Evolutionary conservation across 2,329 filamentous ascomycete species (phyloP), one percentile per base, ranked within the genome.

Genomic region (Colletotrichum australisinense): DNA sequence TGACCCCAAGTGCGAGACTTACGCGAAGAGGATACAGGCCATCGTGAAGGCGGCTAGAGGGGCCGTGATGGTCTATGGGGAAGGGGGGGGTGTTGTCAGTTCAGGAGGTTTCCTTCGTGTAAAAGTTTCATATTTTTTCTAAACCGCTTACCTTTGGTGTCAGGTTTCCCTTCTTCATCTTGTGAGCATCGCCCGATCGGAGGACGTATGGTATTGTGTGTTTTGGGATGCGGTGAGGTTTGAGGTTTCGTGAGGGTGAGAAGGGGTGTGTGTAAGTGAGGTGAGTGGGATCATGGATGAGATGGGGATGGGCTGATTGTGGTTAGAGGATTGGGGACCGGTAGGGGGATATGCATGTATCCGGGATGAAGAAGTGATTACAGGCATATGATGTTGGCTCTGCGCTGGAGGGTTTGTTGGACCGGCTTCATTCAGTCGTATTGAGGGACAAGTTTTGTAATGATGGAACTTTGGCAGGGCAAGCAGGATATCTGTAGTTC

Each of bases 21-120:
- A 86, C 81, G 85, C 85, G 70, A 89, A 86, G 26, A 89, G 80
- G 14, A 89, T 78, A 59, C 83, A 81, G 4, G 88, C 88, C 88
- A 89, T 89, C 22, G 86, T 86, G 73, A 88, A 88, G 52, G 88
- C 88, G 22, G 88, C 88, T 26, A 86, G 78, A 9, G 88, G 88
- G 66, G 86, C 86, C 72, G 86, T 85, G 69, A 89, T 80, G 49
- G 81, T 85, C 85, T 87, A 58, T 24, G 53, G 49, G 38, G 8
- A 9, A 38, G 6, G 38, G 52, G 52, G 24, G 52, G 16, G 11
- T 24, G 6, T 16, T 22, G 22, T 56, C 22, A 65, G 63, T 64
- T 64, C 52, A 58, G 46, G 35, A 28, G 32, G 52, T 22, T 59
- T 26, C 28, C 32, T 28, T 28, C 5, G 26, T 28, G 26, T 28